Conservation (phyloP, 176 grass and related monocot genomes). For the Thalia dealbata region DNA sequence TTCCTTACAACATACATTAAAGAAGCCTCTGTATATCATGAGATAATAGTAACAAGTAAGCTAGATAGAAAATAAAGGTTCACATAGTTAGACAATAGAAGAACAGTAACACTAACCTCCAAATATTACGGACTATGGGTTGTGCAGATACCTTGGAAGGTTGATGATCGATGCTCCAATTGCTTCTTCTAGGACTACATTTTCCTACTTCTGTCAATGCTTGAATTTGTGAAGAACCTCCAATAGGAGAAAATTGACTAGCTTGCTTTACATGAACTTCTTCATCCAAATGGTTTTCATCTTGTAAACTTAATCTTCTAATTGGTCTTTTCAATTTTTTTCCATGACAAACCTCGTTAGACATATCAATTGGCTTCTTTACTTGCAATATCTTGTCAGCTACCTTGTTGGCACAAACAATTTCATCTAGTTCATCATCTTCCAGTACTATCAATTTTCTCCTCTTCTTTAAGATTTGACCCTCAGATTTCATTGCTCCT, state of each 20-base stretch:
- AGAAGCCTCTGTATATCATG: constrained; percentile 34
- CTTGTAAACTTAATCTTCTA: not conserved
- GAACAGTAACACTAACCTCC: constrained; percentile 2
- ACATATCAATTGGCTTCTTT: not conserved
- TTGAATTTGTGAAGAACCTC: not conserved
- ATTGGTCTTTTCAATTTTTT: not conserved
- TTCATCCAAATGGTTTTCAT: not conserved
- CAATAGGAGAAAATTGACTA: not conserved
- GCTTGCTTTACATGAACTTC: not conserved
- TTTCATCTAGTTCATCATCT: not conserved
- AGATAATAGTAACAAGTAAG: not conserved
- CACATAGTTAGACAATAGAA: no score
- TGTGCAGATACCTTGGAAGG: not conserved
- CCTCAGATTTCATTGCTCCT: not conserved
- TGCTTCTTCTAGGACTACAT: not conserved
- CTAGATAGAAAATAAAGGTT: no score
- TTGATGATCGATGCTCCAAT: not conserved
- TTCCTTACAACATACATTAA: constrained; percentile 29
- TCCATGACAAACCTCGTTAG: not conserved
- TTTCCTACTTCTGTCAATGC: not conserved
- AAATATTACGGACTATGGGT: not conserved
- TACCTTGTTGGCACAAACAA: no score
- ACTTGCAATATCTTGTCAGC: not conserved
- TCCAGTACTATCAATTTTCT: not conserved
- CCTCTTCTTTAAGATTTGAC: not conserved